A percentile compares a stretch with the other conserved stretches of the same genome.
phyloP scores from a whole-genome alignment of 495 filamentous ascomycete species.

The Trichoderma reesei region DNA sequence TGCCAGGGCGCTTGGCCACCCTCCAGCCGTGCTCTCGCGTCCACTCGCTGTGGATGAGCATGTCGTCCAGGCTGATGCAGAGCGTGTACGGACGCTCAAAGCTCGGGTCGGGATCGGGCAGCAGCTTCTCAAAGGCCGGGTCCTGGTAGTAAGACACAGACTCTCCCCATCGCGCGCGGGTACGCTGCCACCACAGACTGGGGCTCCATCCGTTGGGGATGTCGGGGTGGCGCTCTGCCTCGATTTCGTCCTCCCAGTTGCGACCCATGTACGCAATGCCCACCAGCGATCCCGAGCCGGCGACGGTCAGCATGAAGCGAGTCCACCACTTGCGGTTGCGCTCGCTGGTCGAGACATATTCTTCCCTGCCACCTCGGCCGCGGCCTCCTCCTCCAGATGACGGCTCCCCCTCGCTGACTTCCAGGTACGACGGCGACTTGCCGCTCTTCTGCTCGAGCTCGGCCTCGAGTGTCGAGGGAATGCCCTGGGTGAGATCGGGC shows the following conservation, averaged over 20 bases:
- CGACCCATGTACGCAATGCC: conserved; percentile 60
- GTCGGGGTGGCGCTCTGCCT: conserved; percentile 58
- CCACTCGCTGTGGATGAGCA: conserved; percentile 92
- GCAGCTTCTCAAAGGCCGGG: conserved; percentile 84
- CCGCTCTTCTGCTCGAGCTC: conserved; percentile 25
- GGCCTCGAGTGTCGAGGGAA: conserved; percentile 79
- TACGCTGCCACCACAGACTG: conserved; percentile 65
- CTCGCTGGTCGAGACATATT: conserved; percentile 85
- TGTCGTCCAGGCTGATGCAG: conserved; percentile 83
- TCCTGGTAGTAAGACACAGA: conserved; percentile 88
- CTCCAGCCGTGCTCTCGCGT: conserved; percentile 89
- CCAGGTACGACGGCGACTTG: conserved; percentile 36
- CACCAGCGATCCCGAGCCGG: conserved; percentile 23
- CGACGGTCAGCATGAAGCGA: conserved; percentile 36
- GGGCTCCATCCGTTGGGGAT: conserved; percentile 53
- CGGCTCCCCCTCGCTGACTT: conserved; percentile 50
- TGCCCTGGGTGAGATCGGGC: conserved; percentile 82
- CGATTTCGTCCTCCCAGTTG: conserved; percentile 62
- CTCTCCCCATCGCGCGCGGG: conserved; percentile 60
- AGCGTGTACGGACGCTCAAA: conserved; percentile 85
- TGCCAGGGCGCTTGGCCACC: conserved; percentile 85
- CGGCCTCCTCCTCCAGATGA: conserved; percentile 39
- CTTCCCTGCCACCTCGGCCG: conserved; percentile 29
- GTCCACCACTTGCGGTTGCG: conserved; percentile 56
- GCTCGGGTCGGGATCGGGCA: conserved; percentile 77